Percentiles rank a stretch among this genome's conserved stretches.
These are phyloP conservation scores for Bryoerythrophyllum caledonicum DNA, from an alignment of 225 moss, liverwort and hornwort genomes.

Conservation along the genomic window DNA sequence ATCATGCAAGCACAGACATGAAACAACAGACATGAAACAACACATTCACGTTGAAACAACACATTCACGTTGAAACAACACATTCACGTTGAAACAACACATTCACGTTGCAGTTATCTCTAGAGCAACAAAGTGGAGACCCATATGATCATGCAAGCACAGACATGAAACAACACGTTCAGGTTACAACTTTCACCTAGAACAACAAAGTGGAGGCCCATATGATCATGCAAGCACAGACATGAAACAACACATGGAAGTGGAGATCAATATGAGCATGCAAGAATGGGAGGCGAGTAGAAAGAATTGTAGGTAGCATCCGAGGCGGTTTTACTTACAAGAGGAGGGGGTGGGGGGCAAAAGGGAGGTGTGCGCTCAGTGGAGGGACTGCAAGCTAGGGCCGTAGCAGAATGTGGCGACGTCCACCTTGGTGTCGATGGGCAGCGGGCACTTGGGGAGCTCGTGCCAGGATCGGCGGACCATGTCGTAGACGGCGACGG, in stretches of 20 bases:
- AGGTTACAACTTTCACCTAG: too few species aligned
- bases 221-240: background rate
- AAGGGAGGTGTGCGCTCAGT: slow-evolving; percentile 27
- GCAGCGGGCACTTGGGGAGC: slow-evolving; percentile 56
- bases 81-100: too few species aligned
- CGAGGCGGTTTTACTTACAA: slow-evolving; percentile 57
- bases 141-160: too few species aligned
- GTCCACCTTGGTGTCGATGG: slow-evolving; percentile 39
- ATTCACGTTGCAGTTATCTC: too few species aligned
- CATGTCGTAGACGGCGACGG: slow-evolving; percentile 58
- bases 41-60: too few species aligned
- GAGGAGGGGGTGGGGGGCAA: slow-evolving; percentile 1
- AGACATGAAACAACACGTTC: too few species aligned
- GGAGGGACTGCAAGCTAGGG: slow-evolving; percentile 58
- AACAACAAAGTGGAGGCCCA: background rate
- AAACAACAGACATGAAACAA: too few species aligned
- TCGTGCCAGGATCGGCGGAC: slow-evolving; percentile 49
- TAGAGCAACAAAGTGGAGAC: too few species aligned
- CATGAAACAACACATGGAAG: background rate
- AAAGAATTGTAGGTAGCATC: slow-evolving; percentile 33
- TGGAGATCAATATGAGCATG: background rate
- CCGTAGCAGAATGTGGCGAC: slow-evolving; percentile 65
- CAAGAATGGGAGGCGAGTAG: slow-evolving; percentile 1
- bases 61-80: too few species aligned
- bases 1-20: too few species aligned